These are phyloP conservation scores for Diaporthe australafricana DNA, from an alignment of 2,329 filamentous ascomycete species.

Conservation along the genomic window DNA sequence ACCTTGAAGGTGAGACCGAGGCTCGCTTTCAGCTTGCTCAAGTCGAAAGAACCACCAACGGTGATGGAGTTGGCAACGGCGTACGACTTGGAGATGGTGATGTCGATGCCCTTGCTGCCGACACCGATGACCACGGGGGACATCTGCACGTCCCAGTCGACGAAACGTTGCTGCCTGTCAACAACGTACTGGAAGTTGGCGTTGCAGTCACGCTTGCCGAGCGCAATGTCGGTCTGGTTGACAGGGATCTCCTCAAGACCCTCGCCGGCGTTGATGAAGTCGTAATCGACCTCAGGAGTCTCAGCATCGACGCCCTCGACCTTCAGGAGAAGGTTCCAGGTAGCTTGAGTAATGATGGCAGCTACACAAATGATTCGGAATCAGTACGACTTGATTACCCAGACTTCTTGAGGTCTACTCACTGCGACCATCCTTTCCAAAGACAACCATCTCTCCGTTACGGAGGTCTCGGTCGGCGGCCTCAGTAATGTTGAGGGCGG, in stretches of 20 bases:
- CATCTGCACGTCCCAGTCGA: slow-evolving; percentile 33
- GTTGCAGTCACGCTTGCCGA: slow-evolving; percentile 14
- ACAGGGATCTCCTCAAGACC: background rate
- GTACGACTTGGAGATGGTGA: slow-evolving; percentile 15
- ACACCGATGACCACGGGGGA: slow-evolving; percentile 18
- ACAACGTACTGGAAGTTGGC: slow-evolving; percentile 15
- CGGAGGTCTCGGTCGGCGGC: background rate
- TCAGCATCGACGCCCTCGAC: background rate
- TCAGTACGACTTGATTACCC: background rate
- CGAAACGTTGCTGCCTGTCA: background rate
- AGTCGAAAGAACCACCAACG: background rate
- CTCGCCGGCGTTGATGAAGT: background rate
- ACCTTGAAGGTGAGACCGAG: slow-evolving; percentile 8
- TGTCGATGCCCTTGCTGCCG: slow-evolving; percentile 8
- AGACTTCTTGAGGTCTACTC: background rate
- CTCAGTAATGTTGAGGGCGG: slow-evolving; percentile 6
- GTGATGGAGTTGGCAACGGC: background rate
- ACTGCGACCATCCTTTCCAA: background rate
- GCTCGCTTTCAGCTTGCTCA: background rate
- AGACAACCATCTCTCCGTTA: slow-evolving; percentile 10
- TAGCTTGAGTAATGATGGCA: background rate
- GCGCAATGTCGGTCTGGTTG: slow-evolving; percentile 7
- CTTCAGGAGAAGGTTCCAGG: slow-evolving; percentile 6
- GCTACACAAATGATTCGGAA: background rate
- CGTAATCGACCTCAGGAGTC: slow-evolving; percentile 3